Conservation (phyloP, 305 asterid genomes). For the Solanum hybrid region DNA sequence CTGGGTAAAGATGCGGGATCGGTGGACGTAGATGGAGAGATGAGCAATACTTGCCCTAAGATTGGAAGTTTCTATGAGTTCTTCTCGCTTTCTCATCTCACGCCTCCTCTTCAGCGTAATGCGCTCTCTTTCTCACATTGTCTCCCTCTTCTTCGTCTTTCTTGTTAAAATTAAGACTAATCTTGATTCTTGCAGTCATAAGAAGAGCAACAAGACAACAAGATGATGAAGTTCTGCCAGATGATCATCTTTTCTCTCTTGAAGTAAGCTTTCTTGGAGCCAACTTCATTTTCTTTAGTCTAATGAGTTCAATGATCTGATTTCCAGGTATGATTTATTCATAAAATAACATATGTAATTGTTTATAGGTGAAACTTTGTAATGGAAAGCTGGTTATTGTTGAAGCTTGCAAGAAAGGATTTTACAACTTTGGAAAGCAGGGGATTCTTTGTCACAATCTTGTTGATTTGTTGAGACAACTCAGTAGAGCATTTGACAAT, state of each 20-base stretch:
- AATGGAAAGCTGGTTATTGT: conserved; percentile 61
- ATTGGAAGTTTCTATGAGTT: conserved; percentile 92
- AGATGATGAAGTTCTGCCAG: conserved; percentile 28
- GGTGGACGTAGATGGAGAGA: conserved; percentile 68
- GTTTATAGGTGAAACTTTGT: conserved; percentile 77
- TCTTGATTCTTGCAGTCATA: conserved; percentile 41
- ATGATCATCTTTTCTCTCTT: conserved; percentile 69
- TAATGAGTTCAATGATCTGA: neutral
- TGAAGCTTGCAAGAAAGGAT: conserved; percentile 82
- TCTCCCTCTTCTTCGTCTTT: neutral
- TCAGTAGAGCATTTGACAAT: conserved; percentile 88
- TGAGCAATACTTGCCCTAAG: conserved; percentile 77
- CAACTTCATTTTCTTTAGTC: neutral
- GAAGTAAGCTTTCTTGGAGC: conserved; percentile 41
- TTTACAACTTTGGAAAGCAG: conserved; percentile 67
- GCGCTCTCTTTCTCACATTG: neutral
- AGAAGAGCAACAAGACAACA: conserved; percentile 43
- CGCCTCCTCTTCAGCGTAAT: conserved; percentile 91
- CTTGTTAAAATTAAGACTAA: neutral
- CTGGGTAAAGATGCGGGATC: conserved; percentile 30
- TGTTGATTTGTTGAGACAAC: conserved; percentile 90
- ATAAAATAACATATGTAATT: neutral
- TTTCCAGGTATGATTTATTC: neutral
- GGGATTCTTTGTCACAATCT: conserved; percentile 77
- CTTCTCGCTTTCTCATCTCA: conserved; percentile 92